Base-by-base conservation (phyloP, 768 basidiomycete genomes). In the Boletellus emodensis region DNA sequence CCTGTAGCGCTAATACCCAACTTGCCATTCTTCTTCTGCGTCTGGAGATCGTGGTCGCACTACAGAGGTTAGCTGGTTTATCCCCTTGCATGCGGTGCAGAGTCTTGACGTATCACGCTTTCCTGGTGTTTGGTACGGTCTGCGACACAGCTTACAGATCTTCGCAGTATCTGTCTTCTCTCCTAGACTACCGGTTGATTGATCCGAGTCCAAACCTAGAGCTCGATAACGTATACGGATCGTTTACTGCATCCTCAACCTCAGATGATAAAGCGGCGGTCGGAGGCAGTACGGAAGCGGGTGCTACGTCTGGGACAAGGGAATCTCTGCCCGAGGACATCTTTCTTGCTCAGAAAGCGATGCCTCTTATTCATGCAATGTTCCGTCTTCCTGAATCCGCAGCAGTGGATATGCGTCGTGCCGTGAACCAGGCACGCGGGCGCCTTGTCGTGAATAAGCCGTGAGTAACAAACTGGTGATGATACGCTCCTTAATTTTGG, bases 31-130 rank as follows among this genome's bases (percentile, higher is more conserved):
- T 89, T 92, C 72, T 92, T 87, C 68, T 90, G 87, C 58, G 79
- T 75, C 10, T 92, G 89, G 89, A 76, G 89, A 39, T 83, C 87
- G 38, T 92, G 88, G 88, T 85, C 83, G 36, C 89, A 92, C 66
- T 91, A 85, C 63, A 79, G 75, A 77, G 87, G 88, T 87, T 50
- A 54, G 66, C 30, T 36, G 7, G 12, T 3, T 46, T 39, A 18
- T 40, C 1, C 9, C 14, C 10, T 24, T 49, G 38, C 26, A 8
- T 40, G 24, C 3, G 15, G 24, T 37, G 28, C 17, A 24, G 30
- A 15, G 46, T 50, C 33, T 46, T 49, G 20, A 46, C 13, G 18
- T 15, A 14, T 40, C 34, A n/a, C 14, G 35, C 46, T 15, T 51
- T 42, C 39, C 40, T 20, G 12, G 38, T 34, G 40, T 53, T 45